These are phyloP conservation scores for Echinochloa phyllopogon DNA, from an alignment of 176 grass and related monocot species.

Conservation along the genomic window DNA sequence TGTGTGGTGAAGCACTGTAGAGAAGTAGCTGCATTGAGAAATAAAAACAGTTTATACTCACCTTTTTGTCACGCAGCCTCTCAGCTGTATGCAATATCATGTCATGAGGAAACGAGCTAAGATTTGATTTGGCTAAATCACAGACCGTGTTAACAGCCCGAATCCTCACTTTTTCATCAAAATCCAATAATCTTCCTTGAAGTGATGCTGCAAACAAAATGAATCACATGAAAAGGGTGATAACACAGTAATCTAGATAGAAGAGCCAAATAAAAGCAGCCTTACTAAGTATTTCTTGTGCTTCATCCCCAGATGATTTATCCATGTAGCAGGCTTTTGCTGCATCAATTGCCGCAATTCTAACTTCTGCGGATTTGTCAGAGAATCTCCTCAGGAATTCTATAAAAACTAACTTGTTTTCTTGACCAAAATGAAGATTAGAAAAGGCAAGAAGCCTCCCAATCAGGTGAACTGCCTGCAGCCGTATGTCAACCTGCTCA, in stretches of 20 bases:
- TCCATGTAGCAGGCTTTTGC: constrained; percentile 67
- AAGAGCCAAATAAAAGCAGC: constrained; percentile 28
- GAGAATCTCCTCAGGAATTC: constrained; percentile 90
- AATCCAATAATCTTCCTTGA: constrained; percentile 83
- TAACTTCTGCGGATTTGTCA: constrained; percentile 85
- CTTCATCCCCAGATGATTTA: constrained; percentile 67
- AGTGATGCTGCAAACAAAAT: constrained; percentile 62
- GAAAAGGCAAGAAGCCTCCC: constrained; percentile 85
- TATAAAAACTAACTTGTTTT: constrained; percentile 68
- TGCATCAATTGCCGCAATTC: constrained; percentile 86
- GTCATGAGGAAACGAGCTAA: constrained; percentile 71
- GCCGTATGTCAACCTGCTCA: constrained; percentile 72
- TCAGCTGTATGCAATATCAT: constrained; percentile 61
- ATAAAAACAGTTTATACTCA: constrained; percentile 46
- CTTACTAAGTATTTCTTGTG: constrained; percentile 70
- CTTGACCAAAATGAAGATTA: constrained; percentile 78
- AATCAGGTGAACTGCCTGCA: constrained; percentile 77
- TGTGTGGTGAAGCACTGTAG: constrained; percentile 34
- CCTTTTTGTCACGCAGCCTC: constrained; percentile 90
- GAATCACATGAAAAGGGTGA: constrained; percentile 43
- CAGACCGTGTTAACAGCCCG: constrained; percentile 84
- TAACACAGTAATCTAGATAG: constrained; percentile 28
- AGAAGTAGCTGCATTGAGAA: constrained; percentile 27
- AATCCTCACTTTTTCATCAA: constrained; percentile 94
- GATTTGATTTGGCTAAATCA: constrained; percentile 84